phyloP scores from a whole-genome alignment of 2,329 filamentous ascomycete genomes.

The Xylariaceae sp. region DNA sequence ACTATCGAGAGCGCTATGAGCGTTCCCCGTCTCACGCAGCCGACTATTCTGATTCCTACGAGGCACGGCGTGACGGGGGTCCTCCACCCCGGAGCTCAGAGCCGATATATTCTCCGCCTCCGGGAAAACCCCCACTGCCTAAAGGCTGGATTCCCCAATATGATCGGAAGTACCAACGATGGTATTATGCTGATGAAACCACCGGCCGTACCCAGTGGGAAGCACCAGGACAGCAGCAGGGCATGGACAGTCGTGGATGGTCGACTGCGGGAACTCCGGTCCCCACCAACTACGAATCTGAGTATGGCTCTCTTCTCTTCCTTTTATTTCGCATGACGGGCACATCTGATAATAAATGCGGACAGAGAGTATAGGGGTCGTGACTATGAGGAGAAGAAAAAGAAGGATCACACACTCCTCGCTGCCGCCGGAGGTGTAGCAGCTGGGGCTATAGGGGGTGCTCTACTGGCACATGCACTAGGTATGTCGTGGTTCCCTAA shows the following conservation, averaged over 20 bases:
- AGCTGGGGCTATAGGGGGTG: constrained; percentile 53
- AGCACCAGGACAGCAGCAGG: constrained; percentile 41
- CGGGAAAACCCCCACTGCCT: constrained; percentile 49
- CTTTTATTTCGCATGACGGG: too few relatives aligned
- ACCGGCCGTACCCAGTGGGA: constrained; percentile 64
- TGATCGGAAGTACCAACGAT: constrained; percentile 57
- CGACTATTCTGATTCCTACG: constrained; percentile 14
- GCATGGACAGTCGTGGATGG: constrained; percentile 11
- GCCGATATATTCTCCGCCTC: constrained; percentile 32
- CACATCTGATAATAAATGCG: too few relatives aligned
- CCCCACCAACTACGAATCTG: constrained; percentile 18
- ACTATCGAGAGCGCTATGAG: constrained; percentile 18
- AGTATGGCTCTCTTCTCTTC: constrained; percentile 7
- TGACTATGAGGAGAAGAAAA: constrained; percentile 36
- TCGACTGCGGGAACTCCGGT: constrained; percentile 12
- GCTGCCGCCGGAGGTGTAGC: constrained; percentile 57
- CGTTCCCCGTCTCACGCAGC: constrained; percentile 3
- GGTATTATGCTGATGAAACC: constrained; percentile 61
- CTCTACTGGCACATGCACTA: constrained; percentile 51
- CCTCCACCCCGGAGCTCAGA: constrained; percentile 15
- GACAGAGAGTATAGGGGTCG: constrained; percentile 14
- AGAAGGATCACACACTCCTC: constrained; percentile 48
- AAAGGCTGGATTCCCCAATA: constrained; percentile 61
- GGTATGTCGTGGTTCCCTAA: constrained; percentile 36
- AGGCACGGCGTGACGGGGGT: constrained; percentile 20